These are phyloP conservation scores for Vinca minor DNA, from an alignment of 257 asterid species.

Conservation along the genomic window DNA sequence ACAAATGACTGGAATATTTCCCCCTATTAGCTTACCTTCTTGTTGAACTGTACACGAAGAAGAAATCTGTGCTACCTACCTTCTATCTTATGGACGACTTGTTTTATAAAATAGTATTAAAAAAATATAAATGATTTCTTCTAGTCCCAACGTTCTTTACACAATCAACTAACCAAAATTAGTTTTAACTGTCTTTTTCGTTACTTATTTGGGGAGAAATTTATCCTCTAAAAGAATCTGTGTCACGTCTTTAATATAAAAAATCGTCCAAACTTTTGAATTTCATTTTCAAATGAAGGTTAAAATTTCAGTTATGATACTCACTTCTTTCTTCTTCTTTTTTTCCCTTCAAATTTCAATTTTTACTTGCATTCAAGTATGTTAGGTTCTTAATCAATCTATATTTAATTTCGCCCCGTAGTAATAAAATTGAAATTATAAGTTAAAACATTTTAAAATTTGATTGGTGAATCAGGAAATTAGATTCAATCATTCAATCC, in stretches of 20 bases:
- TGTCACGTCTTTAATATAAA: too few species aligned
- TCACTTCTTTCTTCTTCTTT: too few species aligned
- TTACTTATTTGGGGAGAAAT: neutral
- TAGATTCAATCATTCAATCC: too few species aligned
- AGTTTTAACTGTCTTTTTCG: slow-evolving; percentile 14
- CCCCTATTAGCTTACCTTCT: slow-evolving; percentile 22
- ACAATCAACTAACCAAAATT: neutral
- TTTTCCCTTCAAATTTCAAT: too few species aligned
- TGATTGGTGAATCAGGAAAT: too few species aligned
- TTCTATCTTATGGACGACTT: neutral
- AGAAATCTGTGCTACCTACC: slow-evolving; percentile 7
- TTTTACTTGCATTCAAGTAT: too few species aligned
- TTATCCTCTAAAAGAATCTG: too few species aligned
- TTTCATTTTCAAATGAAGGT: too few species aligned
- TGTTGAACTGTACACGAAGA: slow-evolving; percentile 39
- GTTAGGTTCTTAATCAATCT: too few species aligned
- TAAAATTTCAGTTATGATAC: too few species aligned
- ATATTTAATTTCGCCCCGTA: too few species aligned
- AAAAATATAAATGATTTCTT: neutral
- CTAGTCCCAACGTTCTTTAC: neutral
- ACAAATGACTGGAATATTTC: slow-evolving; percentile 28
- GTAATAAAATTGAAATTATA: neutral
- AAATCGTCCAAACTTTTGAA: too few species aligned
- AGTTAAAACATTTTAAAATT: neutral
- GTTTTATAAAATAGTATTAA: neutral